phyloP scores from a whole-genome alignment of 306 rosid genomes.

The Malus asiatica region DNA sequence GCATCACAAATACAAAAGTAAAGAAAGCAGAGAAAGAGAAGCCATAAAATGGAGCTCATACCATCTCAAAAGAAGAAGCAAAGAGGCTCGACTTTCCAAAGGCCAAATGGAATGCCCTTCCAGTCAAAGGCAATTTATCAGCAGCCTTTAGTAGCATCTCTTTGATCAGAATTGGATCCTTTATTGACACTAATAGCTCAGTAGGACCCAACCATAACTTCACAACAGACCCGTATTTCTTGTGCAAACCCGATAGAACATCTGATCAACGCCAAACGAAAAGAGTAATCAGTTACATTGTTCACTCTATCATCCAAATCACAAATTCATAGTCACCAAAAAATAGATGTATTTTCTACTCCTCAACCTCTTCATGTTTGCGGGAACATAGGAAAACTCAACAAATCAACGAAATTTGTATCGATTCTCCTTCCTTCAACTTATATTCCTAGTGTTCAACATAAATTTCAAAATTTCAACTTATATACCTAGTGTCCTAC shows the following conservation, averaged over 20 bases:
- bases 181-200: slow-evolving; percentile 71
- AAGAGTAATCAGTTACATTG: not conserved
- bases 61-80: slow-evolving; percentile 67
- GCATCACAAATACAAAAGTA: not conserved
- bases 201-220: slow-evolving; percentile 86
- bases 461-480: not conserved
- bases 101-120: slow-evolving; percentile 56
- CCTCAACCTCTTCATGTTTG: not conserved
- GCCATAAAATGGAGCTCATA: slow-evolving; percentile 4
- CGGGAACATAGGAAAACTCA: not conserved
- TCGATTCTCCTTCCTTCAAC: not conserved
- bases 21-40: not conserved
- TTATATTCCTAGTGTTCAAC: not conserved
- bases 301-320: not conserved
- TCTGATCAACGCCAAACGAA: slow-evolving; percentile 36
- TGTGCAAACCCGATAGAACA: slow-evolving; percentile 50
- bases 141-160: slow-evolving; percentile 68
- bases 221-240: slow-evolving; percentile 56
- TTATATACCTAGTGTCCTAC: not conserved
- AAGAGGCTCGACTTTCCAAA: slow-evolving; percentile 72
- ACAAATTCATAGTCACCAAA: not conserved
- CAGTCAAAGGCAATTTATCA: slow-evolving; percentile 64
- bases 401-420: not conserved
- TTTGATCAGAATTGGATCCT: slow-evolving; percentile 51
- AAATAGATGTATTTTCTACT: not conserved